Evolutionary conservation across 768 basidiomycete genomes (phyloP).

Genomic region (Chalciporus chontae): DNA sequence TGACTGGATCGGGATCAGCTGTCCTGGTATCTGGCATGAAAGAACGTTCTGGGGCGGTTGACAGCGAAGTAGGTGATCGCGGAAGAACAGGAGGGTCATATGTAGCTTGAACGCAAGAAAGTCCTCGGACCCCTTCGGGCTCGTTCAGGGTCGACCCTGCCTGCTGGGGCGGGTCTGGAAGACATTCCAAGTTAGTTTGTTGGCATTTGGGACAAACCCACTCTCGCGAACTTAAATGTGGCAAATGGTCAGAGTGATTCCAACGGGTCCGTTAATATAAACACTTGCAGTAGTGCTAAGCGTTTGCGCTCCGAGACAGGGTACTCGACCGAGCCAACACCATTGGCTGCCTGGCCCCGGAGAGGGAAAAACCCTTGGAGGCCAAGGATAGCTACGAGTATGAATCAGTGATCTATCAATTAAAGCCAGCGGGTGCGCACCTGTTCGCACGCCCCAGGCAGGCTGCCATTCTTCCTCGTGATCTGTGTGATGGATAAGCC

Average conservation of each 20-base stretch:
- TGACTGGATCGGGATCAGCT: slow-evolving; percentile 15
- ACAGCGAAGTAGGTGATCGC: slow-evolving; percentile 12
- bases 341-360: slow-evolving; percentile 82
- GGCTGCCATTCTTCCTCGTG: slow-evolving; percentile 98
- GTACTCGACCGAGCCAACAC: slow-evolving; percentile 85
- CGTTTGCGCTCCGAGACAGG: slow-evolving; percentile 73
- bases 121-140: slow-evolving; percentile 21
- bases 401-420: slow-evolving; percentile 13
- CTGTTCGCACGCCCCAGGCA: slow-evolving; percentile 96
- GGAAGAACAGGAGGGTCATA: slow-evolving; percentile 15
- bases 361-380: slow-evolving; percentile 87
- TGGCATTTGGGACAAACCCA: slow-evolving; percentile 80
- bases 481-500: slow-evolving; percentile 45
- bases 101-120: slow-evolving; percentile 13
- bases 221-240: slow-evolving; percentile 58
- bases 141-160: slow-evolving; percentile 14
- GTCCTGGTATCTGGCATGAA: slow-evolving; percentile 9
- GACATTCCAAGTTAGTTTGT: slow-evolving; percentile 59
- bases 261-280: slow-evolving; percentile 10
- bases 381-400: slow-evolving; percentile 68
- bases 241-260: slow-evolving; percentile 9
- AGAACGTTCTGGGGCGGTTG: slow-evolving; percentile 20
- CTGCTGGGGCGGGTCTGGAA: slow-evolving; percentile 57
- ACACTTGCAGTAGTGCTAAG: slow-evolving; percentile 66
- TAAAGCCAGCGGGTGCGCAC: slow-evolving; percentile 36